Evolutionary conservation across 352 stramenopile genomes (phyloP), one percentile per base, ranked within the genome.

Genomic region (Halophytophthora batemanensis): DNA sequence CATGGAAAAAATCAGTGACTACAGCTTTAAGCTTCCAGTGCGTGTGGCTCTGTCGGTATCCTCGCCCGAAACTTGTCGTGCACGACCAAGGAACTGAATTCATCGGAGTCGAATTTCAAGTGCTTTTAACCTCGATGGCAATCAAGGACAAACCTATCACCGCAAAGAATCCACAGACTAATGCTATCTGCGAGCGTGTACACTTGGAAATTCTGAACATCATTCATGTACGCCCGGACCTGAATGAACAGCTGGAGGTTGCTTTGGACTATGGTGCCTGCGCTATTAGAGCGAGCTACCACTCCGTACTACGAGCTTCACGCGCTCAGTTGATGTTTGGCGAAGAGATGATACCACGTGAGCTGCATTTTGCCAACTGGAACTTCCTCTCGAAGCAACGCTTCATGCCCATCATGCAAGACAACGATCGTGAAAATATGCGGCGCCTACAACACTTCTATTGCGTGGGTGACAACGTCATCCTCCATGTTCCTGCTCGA

Each of bases 341-440:
- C 0, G 28, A 64, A 31, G 44, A 59, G 7, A 43, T 59, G 38
- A 54, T 64, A 2, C 34, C 37, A 1, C 29, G 56, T 2, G 12
- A 59, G 6, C 12, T 59, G 2, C 39, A 44, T 12, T 42, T 50
- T 3, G 45, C 56, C 0, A 55, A 59, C 25, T 53, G 56, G 41
- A 59, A 13, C 31, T 59, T 47, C 17, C 8, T 60, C 11, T 52
- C 50, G 2, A 56, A 60, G 23, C 22, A 50, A 6, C 11, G 45
- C 3, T 59, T 59, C 22, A 15, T 34, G 0, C 37, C 44, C 1
- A 64, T 55, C 1, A 28, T 64, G 12, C 34, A 45, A 11, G 50
- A 64, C 19, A 64, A 59, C 21, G 50, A 59, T 2, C 38, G 38
- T 7, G 23, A 64, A n/a, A 64, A 56, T 34, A 3, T 33, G 1